A percentile compares a stretch with the other conserved stretches of the same genome.
Evolutionary conservation across 2,329 filamentous ascomycete genomes (phyloP).

Genomic region (Aspergillus transmontanensis): DNA sequence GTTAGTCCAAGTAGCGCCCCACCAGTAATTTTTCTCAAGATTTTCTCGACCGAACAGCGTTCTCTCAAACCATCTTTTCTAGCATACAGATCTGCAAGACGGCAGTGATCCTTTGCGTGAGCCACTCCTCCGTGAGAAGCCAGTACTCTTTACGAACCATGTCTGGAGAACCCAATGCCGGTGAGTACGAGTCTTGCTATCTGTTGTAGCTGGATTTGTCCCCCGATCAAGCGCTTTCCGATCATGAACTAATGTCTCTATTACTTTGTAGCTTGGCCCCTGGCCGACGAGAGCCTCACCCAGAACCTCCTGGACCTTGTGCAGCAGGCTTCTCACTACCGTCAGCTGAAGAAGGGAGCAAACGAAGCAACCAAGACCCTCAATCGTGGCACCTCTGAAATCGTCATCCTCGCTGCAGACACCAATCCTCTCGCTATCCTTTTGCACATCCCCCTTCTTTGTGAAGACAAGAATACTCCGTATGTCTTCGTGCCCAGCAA

Average conservation of each 20-base stretch:
- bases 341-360: slow-evolving; percentile 86
- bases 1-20: background rate
- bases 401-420: slow-evolving; percentile 87
- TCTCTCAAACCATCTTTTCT: background rate
- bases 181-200: slow-evolving; percentile 18
- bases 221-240: background rate
- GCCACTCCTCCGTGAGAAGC: slow-evolving; percentile 32
- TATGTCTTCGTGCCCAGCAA: slow-evolving; percentile 76
- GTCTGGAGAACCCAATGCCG: slow-evolving; percentile 36
- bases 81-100: slow-evolving; percentile 16
- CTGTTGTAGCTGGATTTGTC: background rate
- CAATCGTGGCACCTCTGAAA: slow-evolving; percentile 86
- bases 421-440: slow-evolving; percentile 85
- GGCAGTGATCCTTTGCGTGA: slow-evolving; percentile 44
- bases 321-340: slow-evolving; percentile 64
- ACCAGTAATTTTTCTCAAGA: background rate
- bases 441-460: slow-evolving; percentile 83
- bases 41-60: slow-evolving; percentile 2
- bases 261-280: slow-evolving; percentile 61
- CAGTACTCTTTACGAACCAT: slow-evolving; percentile 24
- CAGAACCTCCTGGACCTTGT: slow-evolving; percentile 82
- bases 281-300: slow-evolving; percentile 72
- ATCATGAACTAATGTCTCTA: slow-evolving; percentile 11
- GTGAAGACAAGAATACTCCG: slow-evolving; percentile 73
- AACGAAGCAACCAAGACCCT: slow-evolving; percentile 87